These are phyloP conservation scores for Trichoderma gamsii DNA, from an alignment of 495 filamentous ascomycete species.

Conservation along the genomic window DNA sequence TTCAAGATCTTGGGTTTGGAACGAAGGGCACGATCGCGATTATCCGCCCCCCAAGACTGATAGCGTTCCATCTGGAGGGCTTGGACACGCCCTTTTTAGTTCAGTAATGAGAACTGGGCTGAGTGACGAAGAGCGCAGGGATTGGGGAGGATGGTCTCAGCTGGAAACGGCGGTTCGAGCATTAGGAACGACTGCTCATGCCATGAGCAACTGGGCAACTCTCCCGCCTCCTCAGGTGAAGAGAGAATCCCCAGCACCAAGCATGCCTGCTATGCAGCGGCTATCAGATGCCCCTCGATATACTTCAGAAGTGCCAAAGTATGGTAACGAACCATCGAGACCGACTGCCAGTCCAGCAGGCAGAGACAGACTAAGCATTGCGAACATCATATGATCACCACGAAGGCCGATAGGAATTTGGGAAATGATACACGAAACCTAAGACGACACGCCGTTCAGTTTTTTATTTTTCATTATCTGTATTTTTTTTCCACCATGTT, in stretches of 20 bases:
- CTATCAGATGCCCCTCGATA: slow-evolving; percentile 13
- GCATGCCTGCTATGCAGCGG: slow-evolving; percentile 6
- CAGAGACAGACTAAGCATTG: slow-evolving; percentile 61
- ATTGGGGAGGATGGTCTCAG: slow-evolving; percentile 52
- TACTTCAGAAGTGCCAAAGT: slow-evolving; percentile 14
- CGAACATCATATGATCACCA: slow-evolving; percentile 60
- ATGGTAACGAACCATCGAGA: background rate
- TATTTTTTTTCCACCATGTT: background rate
- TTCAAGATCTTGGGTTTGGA: slow-evolving; percentile 78
- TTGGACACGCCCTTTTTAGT: slow-evolving; percentile 22
- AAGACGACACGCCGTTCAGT: background rate
- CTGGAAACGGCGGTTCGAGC: slow-evolving; percentile 35
- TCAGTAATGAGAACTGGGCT: slow-evolving; percentile 30
- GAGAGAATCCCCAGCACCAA: background rate
- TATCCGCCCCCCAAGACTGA: slow-evolving; percentile 8
- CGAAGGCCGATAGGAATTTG: background rate
- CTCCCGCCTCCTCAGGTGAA: slow-evolving; percentile 15
- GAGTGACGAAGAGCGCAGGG: slow-evolving; percentile 43
- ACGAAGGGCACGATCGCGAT: background rate
- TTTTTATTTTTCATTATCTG: background rate
- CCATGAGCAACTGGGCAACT: slow-evolving; percentile 3
- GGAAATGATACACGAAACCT: slow-evolving; percentile 11
- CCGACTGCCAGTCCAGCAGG: slow-evolving; percentile 28
- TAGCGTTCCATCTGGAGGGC: slow-evolving; percentile 18
- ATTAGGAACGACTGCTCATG: slow-evolving; percentile 20